phyloP scores from a whole-genome alignment of 768 basidiomycete genomes.

The Favolaschia claudopus region DNA sequence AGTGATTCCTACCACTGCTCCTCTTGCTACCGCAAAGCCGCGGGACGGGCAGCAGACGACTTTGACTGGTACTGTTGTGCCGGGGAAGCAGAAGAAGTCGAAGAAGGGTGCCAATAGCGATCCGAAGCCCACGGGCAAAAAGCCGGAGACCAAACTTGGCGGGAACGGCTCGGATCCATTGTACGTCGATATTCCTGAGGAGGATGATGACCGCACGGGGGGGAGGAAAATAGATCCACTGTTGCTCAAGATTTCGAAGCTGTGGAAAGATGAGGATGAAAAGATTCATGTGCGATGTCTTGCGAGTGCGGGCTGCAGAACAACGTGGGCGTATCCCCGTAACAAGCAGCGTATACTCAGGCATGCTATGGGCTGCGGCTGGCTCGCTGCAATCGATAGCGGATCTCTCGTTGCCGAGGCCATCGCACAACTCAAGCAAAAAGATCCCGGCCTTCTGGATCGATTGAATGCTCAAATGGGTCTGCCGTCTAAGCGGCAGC shows the following conservation, averaged over 20 bases:
- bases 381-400: neutral
- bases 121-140: neutral
- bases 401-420: neutral
- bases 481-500: neutral
- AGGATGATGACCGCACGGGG: slow-evolving; percentile 1
- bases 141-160: slow-evolving; percentile 5
- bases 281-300: neutral
- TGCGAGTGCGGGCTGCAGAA: slow-evolving; percentile 6
- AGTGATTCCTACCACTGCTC: neutral
- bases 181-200: neutral
- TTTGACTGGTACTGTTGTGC: neutral
- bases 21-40: neutral
- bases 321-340: neutral
- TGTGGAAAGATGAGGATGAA: neutral
- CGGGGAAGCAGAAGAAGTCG: neutral
- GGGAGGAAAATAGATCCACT: slow-evolving; percentile 2
- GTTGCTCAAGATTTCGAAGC: slow-evolving; percentile 2
- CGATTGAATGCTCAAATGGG: neutral
- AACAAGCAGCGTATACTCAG: neutral
- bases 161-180: neutral
- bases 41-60: neutral
- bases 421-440: neutral
- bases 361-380: slow-evolving; percentile 9
- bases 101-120: neutral
- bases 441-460: neutral